Conservation (phyloP, 2,329 filamentous ascomycete species). For the Ceratocystiopsis minuta region DNA sequence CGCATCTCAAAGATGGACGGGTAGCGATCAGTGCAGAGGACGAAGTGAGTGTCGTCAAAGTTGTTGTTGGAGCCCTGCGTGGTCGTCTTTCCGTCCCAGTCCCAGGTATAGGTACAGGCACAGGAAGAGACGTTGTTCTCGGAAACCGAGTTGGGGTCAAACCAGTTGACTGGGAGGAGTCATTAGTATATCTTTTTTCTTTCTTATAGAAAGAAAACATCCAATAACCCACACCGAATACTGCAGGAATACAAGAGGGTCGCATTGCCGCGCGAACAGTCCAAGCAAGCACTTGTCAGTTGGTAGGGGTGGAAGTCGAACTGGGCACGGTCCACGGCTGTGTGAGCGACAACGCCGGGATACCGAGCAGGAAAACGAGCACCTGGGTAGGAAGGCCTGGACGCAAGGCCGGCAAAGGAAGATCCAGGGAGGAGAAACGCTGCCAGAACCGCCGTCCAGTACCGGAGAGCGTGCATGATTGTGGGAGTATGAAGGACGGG, state of each 20-base stretch:
- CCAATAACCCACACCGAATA: conserved; percentile 9
- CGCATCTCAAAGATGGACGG: conserved; percentile 11
- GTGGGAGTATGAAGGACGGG: too few species aligned
- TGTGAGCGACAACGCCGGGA: too few species aligned
- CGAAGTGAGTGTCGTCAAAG: conserved; percentile 2
- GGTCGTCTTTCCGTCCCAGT: conserved; percentile 11
- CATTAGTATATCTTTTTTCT: background rate
- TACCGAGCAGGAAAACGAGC: too few species aligned
- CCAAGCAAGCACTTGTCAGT: conserved; percentile 10
- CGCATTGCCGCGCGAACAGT: conserved; percentile 8
- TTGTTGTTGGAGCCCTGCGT: conserved; percentile 6
- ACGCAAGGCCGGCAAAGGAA: background rate
- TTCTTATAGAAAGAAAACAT: background rate
- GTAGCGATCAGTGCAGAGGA: conserved; percentile 2
- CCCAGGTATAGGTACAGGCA: conserved; percentile 10
- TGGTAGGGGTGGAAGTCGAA: conserved; percentile 12
- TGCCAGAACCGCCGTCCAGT: too few species aligned
- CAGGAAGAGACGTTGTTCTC: conserved; percentile 12
- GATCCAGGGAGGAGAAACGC: too few species aligned
- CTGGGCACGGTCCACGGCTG: conserved; percentile 1
- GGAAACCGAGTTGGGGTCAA: conserved; percentile 14
- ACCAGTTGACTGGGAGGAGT: conserved; percentile 11
- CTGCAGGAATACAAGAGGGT: conserved; percentile 9
- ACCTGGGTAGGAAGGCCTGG: too few species aligned
- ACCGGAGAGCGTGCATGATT: too few species aligned